Conservation (phyloP, 495 filamentous ascomycete species). For the Lasiosphaeria ovina region DNA sequence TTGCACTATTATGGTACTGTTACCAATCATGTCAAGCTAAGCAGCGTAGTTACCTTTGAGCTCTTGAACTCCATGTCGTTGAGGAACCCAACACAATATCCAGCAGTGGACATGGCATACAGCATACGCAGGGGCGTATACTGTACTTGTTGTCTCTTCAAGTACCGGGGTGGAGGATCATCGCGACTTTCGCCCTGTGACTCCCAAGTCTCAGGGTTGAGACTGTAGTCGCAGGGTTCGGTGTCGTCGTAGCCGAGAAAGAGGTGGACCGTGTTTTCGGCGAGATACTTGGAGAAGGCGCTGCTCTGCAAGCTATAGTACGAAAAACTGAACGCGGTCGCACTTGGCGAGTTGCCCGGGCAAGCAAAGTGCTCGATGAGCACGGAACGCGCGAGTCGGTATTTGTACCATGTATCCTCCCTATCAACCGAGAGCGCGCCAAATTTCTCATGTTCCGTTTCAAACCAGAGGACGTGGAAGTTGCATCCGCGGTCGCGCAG, state of each 20-base stretch:
- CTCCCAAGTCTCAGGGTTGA: neutral
- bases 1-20: neutral
- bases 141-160: neutral
- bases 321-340: constrained; percentile 22
- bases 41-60: constrained; percentile 26
- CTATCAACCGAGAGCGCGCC: constrained; percentile 17
- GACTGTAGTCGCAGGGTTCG: neutral
- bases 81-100: constrained; percentile 29
- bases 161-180: too few relatives aligned
- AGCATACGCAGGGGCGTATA: constrained; percentile 9
- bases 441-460: constrained; percentile 48
- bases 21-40: neutral
- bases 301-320: constrained; percentile 34
- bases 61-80: constrained; percentile 30
- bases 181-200: too few relatives aligned
- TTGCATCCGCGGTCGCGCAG: constrained; percentile 61
- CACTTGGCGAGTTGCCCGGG: constrained; percentile 6
- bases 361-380: constrained; percentile 61
- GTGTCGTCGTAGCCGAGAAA: constrained; percentile 60
- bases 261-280: constrained; percentile 54
- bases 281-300: constrained; percentile 55
- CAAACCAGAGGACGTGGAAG: constrained; percentile 70
- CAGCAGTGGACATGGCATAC: constrained; percentile 15
- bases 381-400: constrained; percentile 57
- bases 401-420: constrained; percentile 41